Evolutionary conservation across 2,329 filamentous ascomycete species (phyloP).

Genomic region (Atkinsonella texensis): DNA sequence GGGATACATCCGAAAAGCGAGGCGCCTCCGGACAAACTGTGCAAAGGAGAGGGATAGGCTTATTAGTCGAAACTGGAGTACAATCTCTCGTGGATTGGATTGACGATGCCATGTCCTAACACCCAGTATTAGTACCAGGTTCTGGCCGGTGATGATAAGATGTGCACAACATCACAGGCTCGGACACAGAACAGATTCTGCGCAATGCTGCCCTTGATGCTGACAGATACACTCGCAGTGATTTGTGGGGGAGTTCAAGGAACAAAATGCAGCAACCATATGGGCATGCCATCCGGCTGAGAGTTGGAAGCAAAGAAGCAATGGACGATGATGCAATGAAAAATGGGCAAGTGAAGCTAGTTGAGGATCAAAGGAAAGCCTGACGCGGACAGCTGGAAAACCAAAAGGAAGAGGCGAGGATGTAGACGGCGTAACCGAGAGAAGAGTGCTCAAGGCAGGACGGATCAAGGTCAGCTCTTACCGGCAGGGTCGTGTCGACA

Average conservation of each 20-base stretch:
- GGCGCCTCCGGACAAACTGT: constrained; percentile 71
- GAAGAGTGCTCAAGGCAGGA: constrained; percentile 2
- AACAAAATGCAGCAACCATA: constrained; percentile 17
- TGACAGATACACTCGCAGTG: not conserved
- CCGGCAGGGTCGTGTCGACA: constrained; percentile 1
- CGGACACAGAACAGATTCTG: constrained; percentile 3
- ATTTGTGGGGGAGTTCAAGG: constrained; percentile 1
- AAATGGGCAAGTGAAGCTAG: constrained; percentile 15
- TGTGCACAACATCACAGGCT: constrained; percentile 4
- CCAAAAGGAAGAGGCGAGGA: not conserved
- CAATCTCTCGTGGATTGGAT: constrained; percentile 11
- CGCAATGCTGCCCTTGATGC: not conserved
- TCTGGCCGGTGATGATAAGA: constrained; percentile 9
- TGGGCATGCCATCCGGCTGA: constrained; percentile 5
- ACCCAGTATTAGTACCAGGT: constrained; percentile 6
- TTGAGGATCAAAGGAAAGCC: constrained; percentile 7
- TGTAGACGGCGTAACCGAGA: constrained; percentile 2
- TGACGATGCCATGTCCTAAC: constrained; percentile 27
- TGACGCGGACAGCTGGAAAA: constrained; percentile 4
- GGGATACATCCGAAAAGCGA: constrained; percentile 79
- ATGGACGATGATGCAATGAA: constrained; percentile 9
- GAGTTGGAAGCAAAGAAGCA: constrained; percentile 14
- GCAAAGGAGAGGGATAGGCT: constrained; percentile 59
- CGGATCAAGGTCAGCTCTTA: constrained; percentile 4
- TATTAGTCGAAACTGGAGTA: constrained; percentile 13